These are phyloP conservation scores for Wickerhamiella musiphila DNA, from an alignment of 805 yeast species.

Conservation along the genomic window DNA sequence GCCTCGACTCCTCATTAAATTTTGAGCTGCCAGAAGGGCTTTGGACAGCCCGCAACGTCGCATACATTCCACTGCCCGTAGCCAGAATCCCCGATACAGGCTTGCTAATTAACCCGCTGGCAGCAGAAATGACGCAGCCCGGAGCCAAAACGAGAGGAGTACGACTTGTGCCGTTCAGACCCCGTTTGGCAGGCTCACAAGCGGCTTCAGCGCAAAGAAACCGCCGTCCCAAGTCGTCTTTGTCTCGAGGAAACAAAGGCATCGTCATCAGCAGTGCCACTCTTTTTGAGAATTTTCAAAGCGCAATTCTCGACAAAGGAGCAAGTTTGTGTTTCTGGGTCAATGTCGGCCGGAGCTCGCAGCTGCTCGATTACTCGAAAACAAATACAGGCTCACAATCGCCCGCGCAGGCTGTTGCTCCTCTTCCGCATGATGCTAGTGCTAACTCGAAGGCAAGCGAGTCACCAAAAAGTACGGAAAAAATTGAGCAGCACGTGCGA, in stretches of 20 bases:
- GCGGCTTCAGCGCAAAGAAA: background rate
- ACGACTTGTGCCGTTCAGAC: background rate
- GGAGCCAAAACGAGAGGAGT: conserved; percentile 14
- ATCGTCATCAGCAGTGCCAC: background rate
- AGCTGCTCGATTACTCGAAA: background rate
- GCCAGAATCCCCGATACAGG: too few relatives aligned
- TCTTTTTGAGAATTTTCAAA: background rate
- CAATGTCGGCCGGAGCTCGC: conserved; percentile 1
- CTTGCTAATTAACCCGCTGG: conserved; percentile 21
- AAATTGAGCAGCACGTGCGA: conserved; percentile 23
- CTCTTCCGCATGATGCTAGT: too few relatives aligned
- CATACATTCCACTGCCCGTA: too few relatives aligned
- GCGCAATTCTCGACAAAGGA: background rate
- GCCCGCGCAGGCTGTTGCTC: too few relatives aligned
- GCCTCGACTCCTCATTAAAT: too few relatives aligned
- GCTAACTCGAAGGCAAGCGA: too few relatives aligned
- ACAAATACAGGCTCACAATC: too few relatives aligned
- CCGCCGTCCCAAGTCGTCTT: background rate
- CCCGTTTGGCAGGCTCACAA: too few relatives aligned
- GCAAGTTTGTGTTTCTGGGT: background rate
- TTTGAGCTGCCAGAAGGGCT: too few relatives aligned
- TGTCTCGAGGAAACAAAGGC: background rate
- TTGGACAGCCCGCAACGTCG: too few relatives aligned
- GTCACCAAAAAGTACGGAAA: too few relatives aligned
- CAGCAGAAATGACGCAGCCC: conserved; percentile 18